A percentile compares a stretch with the other conserved stretches of the same genome.
Evolutionary conservation across 495 filamentous ascomycete genomes (phyloP).

Genomic region (Podospora bellae-mahoneyi): DNA sequence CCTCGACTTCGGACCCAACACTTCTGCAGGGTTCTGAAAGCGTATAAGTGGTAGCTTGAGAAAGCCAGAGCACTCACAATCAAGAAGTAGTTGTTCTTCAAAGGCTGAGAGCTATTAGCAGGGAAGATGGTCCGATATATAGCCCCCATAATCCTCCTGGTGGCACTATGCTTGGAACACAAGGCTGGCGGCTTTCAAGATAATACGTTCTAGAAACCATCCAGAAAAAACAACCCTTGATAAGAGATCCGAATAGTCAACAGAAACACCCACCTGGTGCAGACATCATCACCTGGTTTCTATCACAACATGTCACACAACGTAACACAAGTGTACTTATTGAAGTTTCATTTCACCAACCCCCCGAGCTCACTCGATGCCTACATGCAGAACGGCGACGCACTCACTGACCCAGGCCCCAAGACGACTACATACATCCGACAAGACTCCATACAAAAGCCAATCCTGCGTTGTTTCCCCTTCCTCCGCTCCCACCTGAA

Average conservation of each 20-base stretch:
- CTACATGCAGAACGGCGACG: not conserved
- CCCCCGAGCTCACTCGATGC: not conserved
- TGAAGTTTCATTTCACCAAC: not conserved
- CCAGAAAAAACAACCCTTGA: too few relatives aligned
- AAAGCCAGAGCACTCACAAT: not conserved
- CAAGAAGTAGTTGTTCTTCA: too few relatives aligned
- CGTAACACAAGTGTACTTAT: not conserved
- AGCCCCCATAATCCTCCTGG: too few relatives aligned
- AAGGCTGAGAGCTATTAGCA: too few relatives aligned
- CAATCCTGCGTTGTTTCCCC: not conserved
- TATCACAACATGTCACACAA: not conserved
- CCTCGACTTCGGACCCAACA: not conserved
- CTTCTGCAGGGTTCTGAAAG: not conserved
- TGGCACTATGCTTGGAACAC: too few relatives aligned
- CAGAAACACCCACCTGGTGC: not conserved
- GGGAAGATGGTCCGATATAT: too few relatives aligned
- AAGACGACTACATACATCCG: not conserved
- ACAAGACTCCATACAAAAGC: not conserved
- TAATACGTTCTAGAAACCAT: too few relatives aligned
- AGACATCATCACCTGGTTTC: not conserved
- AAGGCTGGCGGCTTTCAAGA: too few relatives aligned
- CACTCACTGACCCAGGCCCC: too few relatives aligned
- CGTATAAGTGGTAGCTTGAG: too few relatives aligned
- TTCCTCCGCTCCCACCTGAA: not conserved
- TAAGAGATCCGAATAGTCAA: too few relatives aligned